A percentile compares a stretch with the other conserved stretches of the same genome.
Evolutionary conservation across 768 basidiomycete genomes (phyloP).

Genomic region (Artomyces pyxidatus): DNA sequence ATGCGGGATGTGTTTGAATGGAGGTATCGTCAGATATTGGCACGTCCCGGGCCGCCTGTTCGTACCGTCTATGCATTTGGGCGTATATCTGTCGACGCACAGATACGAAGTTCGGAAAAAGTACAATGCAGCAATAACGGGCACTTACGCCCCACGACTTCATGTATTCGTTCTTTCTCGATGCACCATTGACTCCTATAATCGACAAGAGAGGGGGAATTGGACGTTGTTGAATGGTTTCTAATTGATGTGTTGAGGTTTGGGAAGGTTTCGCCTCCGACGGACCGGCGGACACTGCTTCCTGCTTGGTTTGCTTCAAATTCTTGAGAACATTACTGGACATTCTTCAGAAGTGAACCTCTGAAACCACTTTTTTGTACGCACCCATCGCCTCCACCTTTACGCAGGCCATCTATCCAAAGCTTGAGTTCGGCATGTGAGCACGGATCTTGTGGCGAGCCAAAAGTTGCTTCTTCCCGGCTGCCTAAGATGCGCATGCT

Average conservation of each 20-base stretch:
- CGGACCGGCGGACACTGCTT: constrained; percentile 2
- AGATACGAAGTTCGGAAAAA: no score
- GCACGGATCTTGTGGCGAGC: constrained; percentile 41
- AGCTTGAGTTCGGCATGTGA: constrained; percentile 28
- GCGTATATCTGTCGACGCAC: no score
- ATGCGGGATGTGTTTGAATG: background rate
- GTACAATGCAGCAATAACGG: no score
- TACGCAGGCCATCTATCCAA: constrained; percentile 51
- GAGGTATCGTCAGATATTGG: background rate
- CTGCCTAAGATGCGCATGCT: constrained; percentile 35
- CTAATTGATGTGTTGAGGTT: background rate
- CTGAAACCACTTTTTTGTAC: no score
- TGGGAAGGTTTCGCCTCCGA: background rate
- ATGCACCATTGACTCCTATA: no score
- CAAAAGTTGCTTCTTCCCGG: constrained; percentile 39
- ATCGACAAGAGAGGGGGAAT: background rate
- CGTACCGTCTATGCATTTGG: no score
- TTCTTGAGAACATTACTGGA: constrained; percentile 24
- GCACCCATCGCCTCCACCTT: constrained; percentile 55
- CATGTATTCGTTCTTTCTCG: background rate
- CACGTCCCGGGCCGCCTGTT: no score
- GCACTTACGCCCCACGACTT: background rate
- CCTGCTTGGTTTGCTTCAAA: constrained; percentile 38
- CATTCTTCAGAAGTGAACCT: constrained; percentile 3
- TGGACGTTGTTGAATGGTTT: background rate